Base-by-base conservation (phyloP, 768 basidiomycete genomes). In the Leccinum longicurvipes region DNA sequence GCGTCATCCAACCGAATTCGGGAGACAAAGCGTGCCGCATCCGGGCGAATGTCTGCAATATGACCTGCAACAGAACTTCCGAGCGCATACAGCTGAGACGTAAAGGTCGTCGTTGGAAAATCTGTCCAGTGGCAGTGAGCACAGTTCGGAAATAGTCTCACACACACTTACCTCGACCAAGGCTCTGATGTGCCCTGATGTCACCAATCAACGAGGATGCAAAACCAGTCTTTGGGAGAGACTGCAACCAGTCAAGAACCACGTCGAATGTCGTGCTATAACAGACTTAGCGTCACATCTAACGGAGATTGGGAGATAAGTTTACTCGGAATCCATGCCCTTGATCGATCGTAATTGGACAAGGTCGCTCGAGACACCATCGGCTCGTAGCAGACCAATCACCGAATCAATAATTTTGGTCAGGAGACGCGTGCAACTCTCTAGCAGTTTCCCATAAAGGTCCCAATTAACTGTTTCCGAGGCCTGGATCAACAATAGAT, bases 381-480 rank as follows among this genome's bases (percentile, higher is more conserved):
- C 54, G 1, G 63, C 62, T n/a, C 53, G 58, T n/a, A 77, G 53
- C 5, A 81, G 60, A 11, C 59, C 51, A 12, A 60, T 56, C 50
- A 74, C 61, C 46, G 67, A 60, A 44, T 61, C 53, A 44, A 73
- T 60, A 28, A 76, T 64, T 24, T 61, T 67, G 58, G 79, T 80
- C 31, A 84, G 63, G 10, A 83, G 60, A 0, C 56, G 61, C n/a
- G 79, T 61, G 7, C 73, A 71, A 10, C 68, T 68, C 55, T 79
- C 74, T 0, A 84, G 60, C 11, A 83, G 59, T 50, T 74, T 74
- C 29, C 70, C 73, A 55, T 81, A 83, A 25, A 84, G 68, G 31
- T 63, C 66, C 85, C 86, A 87, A 56, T 84, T 73, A 60, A 83
- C 85, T 87, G 47, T 19, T 47, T n/a, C n/a, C 7, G 34, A 32